Base-by-base conservation (phyloP, 1,284 basidiomycete genomes). In the Sanghuangporus weigelae region DNA sequence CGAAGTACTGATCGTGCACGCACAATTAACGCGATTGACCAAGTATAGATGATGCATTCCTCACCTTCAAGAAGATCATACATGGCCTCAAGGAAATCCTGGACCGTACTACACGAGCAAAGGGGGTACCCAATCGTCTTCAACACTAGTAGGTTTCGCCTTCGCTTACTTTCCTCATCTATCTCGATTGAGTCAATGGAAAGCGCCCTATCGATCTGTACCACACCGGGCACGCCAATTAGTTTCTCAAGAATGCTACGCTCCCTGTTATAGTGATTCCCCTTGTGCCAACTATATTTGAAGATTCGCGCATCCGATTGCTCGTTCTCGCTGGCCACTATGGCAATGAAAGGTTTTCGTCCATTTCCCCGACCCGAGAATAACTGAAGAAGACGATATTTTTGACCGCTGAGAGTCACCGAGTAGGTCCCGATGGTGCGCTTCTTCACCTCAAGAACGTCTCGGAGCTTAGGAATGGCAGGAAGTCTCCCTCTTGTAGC, bases 11-110 rank as follows among this genome's bases (percentile, higher is more conserved):
- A 14, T 57, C 26, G 11, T n/a, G 40, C 19, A 38, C 14, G 19
- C 21, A n/a, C 26, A 16, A 36, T 23, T 38, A 7, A 31, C 26
- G 26, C 26, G 26, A 31, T 31, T 2, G 26, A 31, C 26, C 26
- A 14, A 12, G 19, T 21, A 38, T 7, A 39, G 16, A 39, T 39
- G 7, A 12, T 31, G 7, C 7, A 7, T 16, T n/a, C 35, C 7
- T 38, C n/a, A 57, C 55, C 36, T 39, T 57, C 55, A 23, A 57
- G 55, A 39, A 57, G 55, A 39, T 57, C 55, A 11, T 57, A 35
- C 50, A 51, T 51, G 31, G 35, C 26, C 36, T 36, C 35, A 11
- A 54, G 53, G 16, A 54, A 38, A 14, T 54, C 53, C 12, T 11
- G 53, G 16, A 19, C 53, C 31, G 53, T 36, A 12, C 26, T 23